A percentile compares a stretch with the other conserved stretches of the same genome.
Conservation (phyloP, 306 rosid species). For the Herpetospermum pedunculosum region DNA sequence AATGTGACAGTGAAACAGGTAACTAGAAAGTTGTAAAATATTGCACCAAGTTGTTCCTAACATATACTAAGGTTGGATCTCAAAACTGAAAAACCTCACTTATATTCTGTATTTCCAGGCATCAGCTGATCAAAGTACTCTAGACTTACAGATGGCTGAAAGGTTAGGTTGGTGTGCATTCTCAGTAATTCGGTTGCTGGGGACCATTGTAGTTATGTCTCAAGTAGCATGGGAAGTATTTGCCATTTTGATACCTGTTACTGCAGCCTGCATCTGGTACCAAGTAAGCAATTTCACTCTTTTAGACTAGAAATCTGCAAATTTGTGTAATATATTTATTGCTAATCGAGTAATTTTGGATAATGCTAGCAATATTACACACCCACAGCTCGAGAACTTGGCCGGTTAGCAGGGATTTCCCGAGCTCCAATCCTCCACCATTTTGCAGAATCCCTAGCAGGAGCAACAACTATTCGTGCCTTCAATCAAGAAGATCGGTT, state of each 20-base stretch:
- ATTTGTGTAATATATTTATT: not conserved
- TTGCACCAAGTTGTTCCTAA: not conserved
- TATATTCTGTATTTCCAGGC: not conserved
- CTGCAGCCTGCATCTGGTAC: not conserved
- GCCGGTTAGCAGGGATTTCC: slow-evolving; percentile 63
- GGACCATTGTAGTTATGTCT: slow-evolving; percentile 11
- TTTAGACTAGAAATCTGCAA: not conserved
- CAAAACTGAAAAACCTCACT: not conserved
- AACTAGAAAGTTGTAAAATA: not conserved
- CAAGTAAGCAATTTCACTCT: not conserved
- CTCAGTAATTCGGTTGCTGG: slow-evolving; percentile 4
- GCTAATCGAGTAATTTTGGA: not conserved
- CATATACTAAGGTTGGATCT: not conserved
- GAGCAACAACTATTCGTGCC: slow-evolving; percentile 80
- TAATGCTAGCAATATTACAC: slow-evolving; percentile 64
- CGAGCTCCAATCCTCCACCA: slow-evolving; percentile 85
- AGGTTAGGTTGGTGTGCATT: slow-evolving; percentile 9
- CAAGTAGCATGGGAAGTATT: slow-evolving; percentile 16
- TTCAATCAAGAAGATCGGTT: slow-evolving; percentile 70
- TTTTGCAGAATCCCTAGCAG: slow-evolving; percentile 79
- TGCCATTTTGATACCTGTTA: not conserved
- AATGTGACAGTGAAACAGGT: not conserved
- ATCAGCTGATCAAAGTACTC: slow-evolving; percentile 14
- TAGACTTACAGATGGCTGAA: slow-evolving; percentile 2
- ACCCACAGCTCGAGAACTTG: slow-evolving; percentile 93